phyloP scores from a whole-genome alignment of 2,329 filamentous ascomycete genomes.

The Stemphylium beticola region DNA sequence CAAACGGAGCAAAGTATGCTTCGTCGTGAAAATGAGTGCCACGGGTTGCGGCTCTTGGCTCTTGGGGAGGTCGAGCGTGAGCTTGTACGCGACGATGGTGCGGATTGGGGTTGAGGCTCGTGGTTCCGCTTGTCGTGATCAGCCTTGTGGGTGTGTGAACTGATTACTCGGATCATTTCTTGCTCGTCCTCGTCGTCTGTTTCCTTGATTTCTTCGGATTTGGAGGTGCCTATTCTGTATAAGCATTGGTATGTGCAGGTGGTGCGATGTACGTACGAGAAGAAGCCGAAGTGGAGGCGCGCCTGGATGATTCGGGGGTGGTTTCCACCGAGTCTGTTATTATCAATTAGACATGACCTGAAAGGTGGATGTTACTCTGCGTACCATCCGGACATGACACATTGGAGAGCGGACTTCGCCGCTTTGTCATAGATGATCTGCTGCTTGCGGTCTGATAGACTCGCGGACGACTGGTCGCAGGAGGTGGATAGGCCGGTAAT shows the following conservation, averaged over 20 bases:
- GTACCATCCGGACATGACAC: conserved; percentile 18
- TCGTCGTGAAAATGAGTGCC: conserved; percentile 8
- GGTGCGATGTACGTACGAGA: conserved; percentile 6
- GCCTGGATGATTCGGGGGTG: conserved; percentile 7
- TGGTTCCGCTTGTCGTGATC: background rate
- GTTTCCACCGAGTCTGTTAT: conserved; percentile 10
- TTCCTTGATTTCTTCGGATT: conserved; percentile 4
- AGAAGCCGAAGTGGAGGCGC: conserved; percentile 13
- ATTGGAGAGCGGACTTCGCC: conserved; percentile 24
- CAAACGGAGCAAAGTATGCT: conserved; percentile 17
- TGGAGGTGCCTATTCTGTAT: conserved; percentile 7
- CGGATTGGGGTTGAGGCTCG: background rate
- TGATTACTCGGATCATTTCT: conserved; percentile 8
- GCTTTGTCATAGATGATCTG: conserved; percentile 20
- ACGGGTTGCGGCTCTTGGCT: conserved; percentile 9
- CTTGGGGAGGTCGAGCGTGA: conserved; percentile 4
- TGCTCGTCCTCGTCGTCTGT: conserved; percentile 1
- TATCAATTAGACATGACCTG: background rate
- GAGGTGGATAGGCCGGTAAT: background rate
- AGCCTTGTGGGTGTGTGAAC: background rate
- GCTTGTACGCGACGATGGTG: background rate
- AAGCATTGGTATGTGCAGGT: background rate
- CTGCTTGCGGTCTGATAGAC: conserved; percentile 10
- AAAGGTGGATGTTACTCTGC: background rate
- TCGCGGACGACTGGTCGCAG: conserved; percentile 11